Conservation (phyloP, 805 yeast species). For the Clavispora phyllophila region DNA sequence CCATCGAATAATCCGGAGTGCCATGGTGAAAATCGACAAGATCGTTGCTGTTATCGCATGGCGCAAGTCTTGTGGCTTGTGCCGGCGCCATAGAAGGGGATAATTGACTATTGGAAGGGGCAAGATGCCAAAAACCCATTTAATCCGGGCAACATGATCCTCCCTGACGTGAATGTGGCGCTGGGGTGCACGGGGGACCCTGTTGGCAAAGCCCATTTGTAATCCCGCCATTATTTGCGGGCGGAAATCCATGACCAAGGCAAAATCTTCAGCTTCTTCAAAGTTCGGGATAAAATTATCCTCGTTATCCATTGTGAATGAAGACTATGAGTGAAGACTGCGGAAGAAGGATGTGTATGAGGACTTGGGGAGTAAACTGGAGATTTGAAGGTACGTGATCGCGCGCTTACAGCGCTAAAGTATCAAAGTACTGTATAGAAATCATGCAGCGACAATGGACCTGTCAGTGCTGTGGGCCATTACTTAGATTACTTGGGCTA, state of each 20-base stretch:
- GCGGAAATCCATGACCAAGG: not conserved
- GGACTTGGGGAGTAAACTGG: no score
- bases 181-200: no score
- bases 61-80: constrained; percentile 4
- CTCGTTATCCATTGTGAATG: not conserved
- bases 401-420: no score
- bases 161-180: not conserved
- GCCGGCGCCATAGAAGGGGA: constrained; percentile 9
- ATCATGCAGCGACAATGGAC: no score
- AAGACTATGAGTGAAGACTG: no score
- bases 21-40: constrained; percentile 10
- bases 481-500: no score
- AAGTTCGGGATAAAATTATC: not conserved
- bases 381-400: no score
- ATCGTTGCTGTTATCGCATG: not conserved
- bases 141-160: constrained; percentile 1
- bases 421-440: no score
- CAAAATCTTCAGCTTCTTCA: not conserved
- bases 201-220: not conserved
- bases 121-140: constrained; percentile 5
- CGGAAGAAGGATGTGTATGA: no score
- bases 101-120: constrained; percentile 14
- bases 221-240: not conserved
- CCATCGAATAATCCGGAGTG: constrained; percentile 2
- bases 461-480: no score